A percentile compares a stretch with the other conserved stretches of the same genome.
phyloP scores from a whole-genome alignment of 768 basidiomycete genomes.

The Macrolepiota albuminosa region DNA sequence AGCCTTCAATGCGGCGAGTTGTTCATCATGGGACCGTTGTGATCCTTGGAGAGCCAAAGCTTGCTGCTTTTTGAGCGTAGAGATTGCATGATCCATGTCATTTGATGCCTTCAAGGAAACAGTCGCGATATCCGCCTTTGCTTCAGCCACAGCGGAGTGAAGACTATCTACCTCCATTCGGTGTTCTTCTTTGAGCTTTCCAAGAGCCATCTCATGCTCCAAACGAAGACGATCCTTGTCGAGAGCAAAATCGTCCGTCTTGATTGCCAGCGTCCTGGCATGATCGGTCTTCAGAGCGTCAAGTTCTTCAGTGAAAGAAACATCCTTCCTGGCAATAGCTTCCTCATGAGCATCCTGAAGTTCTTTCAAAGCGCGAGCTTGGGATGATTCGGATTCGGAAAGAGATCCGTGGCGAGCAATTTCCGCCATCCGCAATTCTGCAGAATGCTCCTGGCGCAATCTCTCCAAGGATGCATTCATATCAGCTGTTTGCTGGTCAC shows the following conservation, averaged over 20 bases:
- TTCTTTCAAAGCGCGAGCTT: conserved; percentile 52
- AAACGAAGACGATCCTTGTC: conserved; percentile 57
- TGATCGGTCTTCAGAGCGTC: conserved; percentile 66
- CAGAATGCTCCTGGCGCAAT: conserved; percentile 71
- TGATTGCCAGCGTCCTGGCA: conserved; percentile 42
- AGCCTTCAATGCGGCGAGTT: conserved; percentile 42
- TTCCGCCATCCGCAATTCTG: conserved; percentile 68
- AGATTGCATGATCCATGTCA: conserved; percentile 47
- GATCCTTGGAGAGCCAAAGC: conserved; percentile 48
- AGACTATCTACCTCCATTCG: conserved; percentile 46
- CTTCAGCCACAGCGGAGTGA: conserved; percentile 35
- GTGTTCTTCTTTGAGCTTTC: conserved; percentile 52
- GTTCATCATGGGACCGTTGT: conserved; percentile 51
- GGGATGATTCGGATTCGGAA: conserved; percentile 69
- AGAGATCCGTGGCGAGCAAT: conserved; percentile 71
- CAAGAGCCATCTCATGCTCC: conserved; percentile 50
- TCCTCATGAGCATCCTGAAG: conserved; percentile 72
- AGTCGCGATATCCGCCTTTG: conserved; percentile 39
- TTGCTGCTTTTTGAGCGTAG: conserved; percentile 50
- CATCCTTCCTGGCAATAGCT: conserved; percentile 63
- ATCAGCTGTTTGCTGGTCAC: conserved; percentile 60
- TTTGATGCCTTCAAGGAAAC: conserved; percentile 29
- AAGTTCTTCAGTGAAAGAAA: conserved; percentile 57
- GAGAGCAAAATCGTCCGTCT: conserved; percentile 56
- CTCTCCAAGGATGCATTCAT: conserved; percentile 60